phyloP scores from a whole-genome alignment of 2,329 filamentous ascomycete species.

The Fusarium globosum region DNA sequence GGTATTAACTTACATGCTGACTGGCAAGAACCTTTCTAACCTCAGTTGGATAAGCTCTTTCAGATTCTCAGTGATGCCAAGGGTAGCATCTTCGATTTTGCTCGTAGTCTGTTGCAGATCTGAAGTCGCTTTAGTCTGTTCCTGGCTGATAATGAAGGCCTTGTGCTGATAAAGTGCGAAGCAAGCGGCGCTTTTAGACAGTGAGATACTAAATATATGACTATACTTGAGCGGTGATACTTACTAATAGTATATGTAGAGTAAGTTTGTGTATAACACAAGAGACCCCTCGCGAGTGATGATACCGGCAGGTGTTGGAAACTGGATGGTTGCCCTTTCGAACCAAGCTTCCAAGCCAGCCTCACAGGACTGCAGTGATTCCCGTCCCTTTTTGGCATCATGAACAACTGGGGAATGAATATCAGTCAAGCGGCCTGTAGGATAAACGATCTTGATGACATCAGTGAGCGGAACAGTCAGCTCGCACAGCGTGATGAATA shows the following conservation, averaged over 20 bases:
- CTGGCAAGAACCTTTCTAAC: constrained; percentile 17
- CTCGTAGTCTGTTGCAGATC: neutral
- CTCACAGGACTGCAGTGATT: constrained; percentile 4
- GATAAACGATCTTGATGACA: constrained; percentile 24
- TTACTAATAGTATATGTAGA: constrained; percentile 11
- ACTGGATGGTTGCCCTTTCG: neutral
- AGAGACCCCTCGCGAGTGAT: neutral
- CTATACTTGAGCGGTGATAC: neutral
- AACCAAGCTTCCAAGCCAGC: neutral
- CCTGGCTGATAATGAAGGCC: constrained; percentile 12
- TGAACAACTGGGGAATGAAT: neutral
- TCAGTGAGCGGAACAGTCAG: constrained; percentile 24
- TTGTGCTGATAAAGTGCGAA: constrained; percentile 24
- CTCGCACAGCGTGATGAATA: constrained; percentile 27
- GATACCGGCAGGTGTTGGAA: neutral
- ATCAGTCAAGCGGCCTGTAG: neutral
- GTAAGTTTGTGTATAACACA: neutral
- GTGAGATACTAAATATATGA: neutral
- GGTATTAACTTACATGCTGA: constrained; percentile 21
- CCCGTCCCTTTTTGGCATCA: neutral
- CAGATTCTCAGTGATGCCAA: constrained; percentile 17
- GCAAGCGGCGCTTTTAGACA: constrained; percentile 7
- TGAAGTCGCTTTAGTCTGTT: neutral
- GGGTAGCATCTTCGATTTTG: constrained; percentile 8
- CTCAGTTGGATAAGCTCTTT: constrained; percentile 26